A percentile compares a stretch with the other conserved stretches of the same genome.
Conservation (phyloP, 169 alveolate species). For the Besnoitia besnoiti region DNA sequence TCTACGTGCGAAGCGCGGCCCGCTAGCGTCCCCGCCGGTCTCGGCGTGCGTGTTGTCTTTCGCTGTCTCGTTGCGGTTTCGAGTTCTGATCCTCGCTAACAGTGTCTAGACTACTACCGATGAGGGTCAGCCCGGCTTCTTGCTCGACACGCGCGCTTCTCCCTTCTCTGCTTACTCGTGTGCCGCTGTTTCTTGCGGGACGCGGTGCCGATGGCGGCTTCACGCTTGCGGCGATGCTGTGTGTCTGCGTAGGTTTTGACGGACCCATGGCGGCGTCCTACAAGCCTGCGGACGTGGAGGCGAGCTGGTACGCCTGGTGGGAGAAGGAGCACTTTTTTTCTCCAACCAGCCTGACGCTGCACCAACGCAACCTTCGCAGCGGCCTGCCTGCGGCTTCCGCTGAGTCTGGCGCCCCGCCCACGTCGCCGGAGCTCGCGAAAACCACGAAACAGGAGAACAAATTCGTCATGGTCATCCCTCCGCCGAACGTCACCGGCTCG, state of each 20-base stretch:
- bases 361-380: neutral
- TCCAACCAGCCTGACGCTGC: conserved; percentile 74
- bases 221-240: neutral
- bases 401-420: neutral
- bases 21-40: too few relatives aligned
- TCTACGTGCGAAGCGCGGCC: too few relatives aligned
- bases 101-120: too few relatives aligned
- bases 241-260: neutral
- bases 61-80: too few relatives aligned
- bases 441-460: conserved; percentile 80
- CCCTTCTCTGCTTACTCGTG: neutral
- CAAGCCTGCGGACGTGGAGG: conserved; percentile 96
- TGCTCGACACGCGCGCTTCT: too few relatives aligned
- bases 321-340: conserved; percentile 87
- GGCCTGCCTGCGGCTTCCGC: conserved; percentile 4
- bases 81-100: too few relatives aligned
- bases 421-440: conserved; percentile 73
- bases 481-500: conserved; percentile 99
- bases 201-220: neutral
- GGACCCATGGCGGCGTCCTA: conserved; percentile 87
- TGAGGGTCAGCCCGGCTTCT: too few relatives aligned
- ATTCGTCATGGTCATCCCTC: conserved; percentile 97
- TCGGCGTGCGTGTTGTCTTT: too few relatives aligned
- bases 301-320: conserved; percentile 97
- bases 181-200: neutral